Base-by-base conservation (phyloP, 495 filamentous ascomycete species). In the Xylaria cubensis region DNA sequence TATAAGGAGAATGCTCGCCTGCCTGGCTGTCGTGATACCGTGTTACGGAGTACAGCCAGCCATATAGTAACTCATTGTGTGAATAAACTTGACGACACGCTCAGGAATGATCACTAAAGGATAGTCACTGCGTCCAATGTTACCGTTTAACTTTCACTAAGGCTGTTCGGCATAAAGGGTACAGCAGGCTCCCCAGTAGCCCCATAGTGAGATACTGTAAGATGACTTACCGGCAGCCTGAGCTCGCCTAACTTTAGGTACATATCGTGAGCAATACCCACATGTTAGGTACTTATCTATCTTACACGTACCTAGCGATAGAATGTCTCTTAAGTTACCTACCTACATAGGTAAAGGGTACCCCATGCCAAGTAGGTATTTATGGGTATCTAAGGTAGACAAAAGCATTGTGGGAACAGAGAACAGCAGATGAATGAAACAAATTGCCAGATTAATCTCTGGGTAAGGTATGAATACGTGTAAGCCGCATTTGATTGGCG, bases 351-450 rank as follows among this genome's bases (percentile, higher is more conserved):
- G 6, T 8, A 39, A 21, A 8, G 12, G 58, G 58, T 61, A 61
- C 58, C 34, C 32, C 56, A 19, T 39, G 56, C n/a, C n/a, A n/a
- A n/a, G 7, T 39, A 21, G 21, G 56, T 61, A 39, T 39, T 12
- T 10, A 19, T 19, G 56, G 15, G 6, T 56, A 56, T n/a, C 6
- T 44, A 15, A 15, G 41, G 15, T 24, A 61, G 34, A 61, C 19
- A 61, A 19, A 61, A 21, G 17, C 34, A 61, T 9, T 2, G 19
- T 39, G 34, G 32, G 9, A 39, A 39, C 58, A 61, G 34, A 61
- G 32, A 17, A 36, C 58, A 61, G 58, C 26, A 56, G 53, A 56
- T 56, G 53, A 56, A 56, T 56, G 53, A 56, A 56, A 56, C 53
- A 56, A 39, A 32, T 32, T 24, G 13, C 26, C 24, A 56, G 53